Conservation (phyloP, 2,329 filamentous ascomycete genomes). For the Pochonia chlamydosporia region DNA sequence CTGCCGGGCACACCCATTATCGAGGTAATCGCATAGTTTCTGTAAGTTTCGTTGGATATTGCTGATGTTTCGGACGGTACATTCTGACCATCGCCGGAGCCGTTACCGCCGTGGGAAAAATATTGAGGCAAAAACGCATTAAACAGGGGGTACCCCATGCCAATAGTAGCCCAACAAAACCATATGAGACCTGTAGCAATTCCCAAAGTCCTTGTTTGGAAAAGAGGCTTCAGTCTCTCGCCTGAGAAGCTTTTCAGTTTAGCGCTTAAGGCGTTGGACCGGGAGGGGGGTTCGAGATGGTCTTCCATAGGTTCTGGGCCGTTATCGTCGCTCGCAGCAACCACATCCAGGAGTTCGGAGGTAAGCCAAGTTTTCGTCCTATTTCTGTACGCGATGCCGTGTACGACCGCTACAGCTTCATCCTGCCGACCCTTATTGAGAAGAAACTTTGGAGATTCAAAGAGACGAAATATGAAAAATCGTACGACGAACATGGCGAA, state of each 20-base stretch:
- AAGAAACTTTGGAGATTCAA: constrained; percentile 81
- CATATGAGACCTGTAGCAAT: constrained; percentile 54
- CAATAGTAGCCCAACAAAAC: constrained; percentile 79
- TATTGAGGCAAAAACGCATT: constrained; percentile 89
- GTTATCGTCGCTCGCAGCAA: constrained; percentile 38
- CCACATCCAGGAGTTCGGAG: constrained; percentile 57
- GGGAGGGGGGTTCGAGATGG: constrained; percentile 13
- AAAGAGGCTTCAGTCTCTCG: constrained; percentile 62
- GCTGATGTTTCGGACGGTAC: constrained; percentile 24
- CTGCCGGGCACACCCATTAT: constrained; percentile 72
- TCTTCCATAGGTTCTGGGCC: constrained; percentile 16
- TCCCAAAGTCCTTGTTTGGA: constrained; percentile 46
- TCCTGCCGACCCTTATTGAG: constrained; percentile 69
- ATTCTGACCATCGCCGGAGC: constrained; percentile 18
- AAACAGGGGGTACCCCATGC: constrained; percentile 83
- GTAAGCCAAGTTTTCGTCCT: constrained; percentile 68
- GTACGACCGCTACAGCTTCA: constrained; percentile 74
- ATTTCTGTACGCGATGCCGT: constrained; percentile 72
- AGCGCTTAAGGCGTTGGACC: constrained; percentile 42
- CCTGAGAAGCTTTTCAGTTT: constrained; percentile 62
- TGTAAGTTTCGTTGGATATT: constrained; percentile 54
- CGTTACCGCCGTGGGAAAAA: constrained; percentile 54
- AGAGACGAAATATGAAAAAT: constrained; percentile 74
- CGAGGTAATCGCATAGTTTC: constrained; percentile 77
- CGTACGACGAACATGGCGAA: constrained; percentile 73